Evolutionary conservation across 2,329 filamentous ascomycete genomes (phyloP).

Genomic region (Aspergillus versicolor): DNA sequence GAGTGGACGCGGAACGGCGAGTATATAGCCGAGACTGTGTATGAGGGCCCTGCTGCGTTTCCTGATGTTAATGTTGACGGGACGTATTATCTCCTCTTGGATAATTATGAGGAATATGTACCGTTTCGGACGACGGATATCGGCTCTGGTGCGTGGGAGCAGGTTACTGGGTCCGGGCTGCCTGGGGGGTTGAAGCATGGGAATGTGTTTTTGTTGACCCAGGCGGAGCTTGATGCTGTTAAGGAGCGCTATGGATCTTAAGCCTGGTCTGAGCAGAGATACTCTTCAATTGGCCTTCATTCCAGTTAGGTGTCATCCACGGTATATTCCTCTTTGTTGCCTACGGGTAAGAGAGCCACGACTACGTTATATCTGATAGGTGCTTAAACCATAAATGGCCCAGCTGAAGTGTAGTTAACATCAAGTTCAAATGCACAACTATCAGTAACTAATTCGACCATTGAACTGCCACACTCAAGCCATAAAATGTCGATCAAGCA

Average conservation of each 20-base stretch:
- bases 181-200: conserved; percentile 13
- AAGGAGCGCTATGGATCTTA: neutral
- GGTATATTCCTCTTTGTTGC: no score
- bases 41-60: conserved; percentile 4
- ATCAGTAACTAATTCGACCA: no score
- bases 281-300: no score
- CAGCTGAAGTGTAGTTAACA: no score
- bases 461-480: no score
- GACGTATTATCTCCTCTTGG: conserved; percentile 4
- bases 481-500: neutral
- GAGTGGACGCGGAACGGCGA: neutral
- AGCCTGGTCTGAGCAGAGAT: no score
- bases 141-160: neutral
- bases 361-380: no score
- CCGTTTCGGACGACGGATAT: conserved; percentile 1
- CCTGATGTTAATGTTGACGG: neutral
- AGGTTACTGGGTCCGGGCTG: neutral
- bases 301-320: no score
- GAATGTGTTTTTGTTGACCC: conserved; percentile 4
- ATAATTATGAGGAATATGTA: conserved; percentile 12
- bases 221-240: conserved; percentile 1
- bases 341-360: no score
- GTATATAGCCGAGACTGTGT: neutral
- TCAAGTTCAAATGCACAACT: no score
- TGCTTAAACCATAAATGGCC: no score